Evolutionary conservation across 2,329 filamentous ascomycete genomes (phyloP).

Genomic region (Ophiostoma sp.): DNA sequence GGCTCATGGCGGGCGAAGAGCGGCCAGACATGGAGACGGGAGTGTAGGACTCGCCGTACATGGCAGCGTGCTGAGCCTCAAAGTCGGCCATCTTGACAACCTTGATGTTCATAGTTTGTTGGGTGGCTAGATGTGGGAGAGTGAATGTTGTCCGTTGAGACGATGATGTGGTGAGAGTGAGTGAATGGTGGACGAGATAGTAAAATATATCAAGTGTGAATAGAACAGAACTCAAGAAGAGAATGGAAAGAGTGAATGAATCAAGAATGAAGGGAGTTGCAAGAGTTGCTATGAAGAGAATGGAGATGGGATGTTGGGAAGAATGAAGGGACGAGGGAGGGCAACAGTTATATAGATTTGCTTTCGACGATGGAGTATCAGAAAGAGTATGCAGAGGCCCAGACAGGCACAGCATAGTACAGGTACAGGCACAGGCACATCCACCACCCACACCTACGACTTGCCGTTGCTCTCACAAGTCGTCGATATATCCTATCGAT

Average conservation of each 20-base stretch:
- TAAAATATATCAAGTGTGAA: background rate
- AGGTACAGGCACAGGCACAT: background rate
- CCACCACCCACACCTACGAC: background rate
- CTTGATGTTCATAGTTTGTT: conserved; percentile 35
- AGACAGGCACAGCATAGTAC: background rate
- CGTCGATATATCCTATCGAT: background rate
- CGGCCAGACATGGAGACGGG: conserved; percentile 39
- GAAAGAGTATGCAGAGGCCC: background rate
- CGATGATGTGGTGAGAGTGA: background rate
- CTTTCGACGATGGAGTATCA: conserved; percentile 4
- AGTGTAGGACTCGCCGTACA: conserved; percentile 35
- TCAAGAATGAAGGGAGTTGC: conserved; percentile 16
- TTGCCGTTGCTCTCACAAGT: background rate
- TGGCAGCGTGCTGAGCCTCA: conserved; percentile 36
- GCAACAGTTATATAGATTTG: conserved; percentile 19
- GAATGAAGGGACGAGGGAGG: conserved; percentile 25
- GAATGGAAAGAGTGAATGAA: conserved; percentile 9
- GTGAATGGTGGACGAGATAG: conserved; percentile 4
- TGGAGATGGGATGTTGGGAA: conserved; percentile 18
- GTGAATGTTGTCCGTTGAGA: background rate
- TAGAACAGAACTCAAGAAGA: conserved; percentile 11
- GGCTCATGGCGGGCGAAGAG: conserved; percentile 39
- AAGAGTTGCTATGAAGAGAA: conserved; percentile 6
- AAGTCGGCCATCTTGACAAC: conserved; percentile 35
- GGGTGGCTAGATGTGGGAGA: background rate